A percentile compares a stretch with the other conserved stretches of the same genome.
These are phyloP conservation scores for Penicillium antarcticum DNA, from an alignment of 495 filamentous ascomycete genomes.

Conservation along the genomic window DNA sequence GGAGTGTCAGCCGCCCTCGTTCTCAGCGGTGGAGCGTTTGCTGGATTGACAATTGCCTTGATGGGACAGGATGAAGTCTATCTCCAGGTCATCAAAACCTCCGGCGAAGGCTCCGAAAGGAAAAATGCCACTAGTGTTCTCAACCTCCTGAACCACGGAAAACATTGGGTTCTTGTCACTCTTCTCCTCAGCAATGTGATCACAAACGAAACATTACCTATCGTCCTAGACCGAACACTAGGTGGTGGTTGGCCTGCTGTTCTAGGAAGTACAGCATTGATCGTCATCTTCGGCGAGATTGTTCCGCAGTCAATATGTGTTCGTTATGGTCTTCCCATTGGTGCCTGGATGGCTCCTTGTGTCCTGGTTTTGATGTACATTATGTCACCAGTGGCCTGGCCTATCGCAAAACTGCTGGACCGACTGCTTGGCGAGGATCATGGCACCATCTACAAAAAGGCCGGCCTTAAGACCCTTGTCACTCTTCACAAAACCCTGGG, in stretches of 20 bases:
- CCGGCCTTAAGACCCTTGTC: slow-evolving; percentile 84
- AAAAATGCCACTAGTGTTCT: slow-evolving; percentile 81
- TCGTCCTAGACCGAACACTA: slow-evolving; percentile 88
- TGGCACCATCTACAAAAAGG: slow-evolving; percentile 94
- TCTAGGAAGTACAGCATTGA: slow-evolving; percentile 84
- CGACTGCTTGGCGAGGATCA: slow-evolving; percentile 85
- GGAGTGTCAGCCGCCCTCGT: slow-evolving; percentile 70
- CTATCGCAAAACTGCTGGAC: slow-evolving; percentile 86
- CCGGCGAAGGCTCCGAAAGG: slow-evolving; percentile 76
- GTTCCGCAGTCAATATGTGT: slow-evolving; percentile 96
- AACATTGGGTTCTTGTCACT: slow-evolving; percentile 99
- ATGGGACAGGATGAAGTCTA: slow-evolving; percentile 86
- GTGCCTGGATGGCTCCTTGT: slow-evolving; percentile 87
- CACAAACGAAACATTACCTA: slow-evolving; percentile 95
- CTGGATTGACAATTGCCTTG: slow-evolving; percentile 89
- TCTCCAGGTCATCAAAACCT: slow-evolving; percentile 85
- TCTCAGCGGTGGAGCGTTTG: slow-evolving; percentile 88
- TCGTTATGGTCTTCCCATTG: slow-evolving; percentile 94
- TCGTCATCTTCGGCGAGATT: slow-evolving; percentile 97
- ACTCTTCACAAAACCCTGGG: slow-evolving; percentile 90
- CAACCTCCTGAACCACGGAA: slow-evolving; percentile 77
- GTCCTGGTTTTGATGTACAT: slow-evolving; percentile 90
- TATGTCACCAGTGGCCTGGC: slow-evolving; percentile 82
- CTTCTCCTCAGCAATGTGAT: slow-evolving; percentile 94
- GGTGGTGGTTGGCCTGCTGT: slow-evolving; percentile 95